These are phyloP conservation scores for Asterella californica DNA, from an alignment of 225 moss, liverwort and hornwort species.

Conservation along the genomic window DNA sequence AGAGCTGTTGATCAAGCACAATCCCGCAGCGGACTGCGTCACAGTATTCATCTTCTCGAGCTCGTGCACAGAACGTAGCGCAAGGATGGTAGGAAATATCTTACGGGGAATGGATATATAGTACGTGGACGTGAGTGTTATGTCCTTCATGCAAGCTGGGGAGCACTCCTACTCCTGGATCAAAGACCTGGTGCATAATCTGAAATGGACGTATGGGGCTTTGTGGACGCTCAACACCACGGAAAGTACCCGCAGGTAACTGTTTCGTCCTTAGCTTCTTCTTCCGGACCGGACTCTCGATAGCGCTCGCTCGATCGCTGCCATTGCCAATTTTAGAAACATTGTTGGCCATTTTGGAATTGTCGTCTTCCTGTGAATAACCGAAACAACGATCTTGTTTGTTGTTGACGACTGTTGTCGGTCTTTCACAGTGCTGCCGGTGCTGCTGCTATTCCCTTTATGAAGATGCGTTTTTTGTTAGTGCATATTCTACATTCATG, in stretches of 20 bases:
- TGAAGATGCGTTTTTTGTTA: neutral
- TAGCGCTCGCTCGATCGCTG: neutral
- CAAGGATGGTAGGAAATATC: neutral
- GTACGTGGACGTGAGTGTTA: neutral
- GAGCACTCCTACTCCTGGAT: constrained; percentile 1
- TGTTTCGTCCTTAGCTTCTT: neutral
- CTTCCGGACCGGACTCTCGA: too few species aligned
- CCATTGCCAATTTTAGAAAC: neutral
- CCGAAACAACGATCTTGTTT: neutral
- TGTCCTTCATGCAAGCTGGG: constrained; percentile 14
- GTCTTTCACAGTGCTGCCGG: neutral
- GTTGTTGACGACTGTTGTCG: neutral
- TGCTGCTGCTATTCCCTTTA: neutral
- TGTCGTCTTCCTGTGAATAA: neutral
- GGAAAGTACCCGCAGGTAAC: constrained; percentile 12
- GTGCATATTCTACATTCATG: neutral
- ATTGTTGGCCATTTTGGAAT: too few species aligned
- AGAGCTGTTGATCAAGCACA: neutral
- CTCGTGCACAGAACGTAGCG: neutral
- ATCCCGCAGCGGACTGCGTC: neutral
- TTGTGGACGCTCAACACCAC: constrained; percentile 1
- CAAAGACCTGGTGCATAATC: constrained; percentile 12
- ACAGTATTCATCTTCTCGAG: neutral
- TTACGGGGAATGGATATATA: neutral
- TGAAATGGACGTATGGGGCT: constrained; percentile 23